Conservation (phyloP, 345 rosid species). For the Odontarrhena argentea region DNA sequence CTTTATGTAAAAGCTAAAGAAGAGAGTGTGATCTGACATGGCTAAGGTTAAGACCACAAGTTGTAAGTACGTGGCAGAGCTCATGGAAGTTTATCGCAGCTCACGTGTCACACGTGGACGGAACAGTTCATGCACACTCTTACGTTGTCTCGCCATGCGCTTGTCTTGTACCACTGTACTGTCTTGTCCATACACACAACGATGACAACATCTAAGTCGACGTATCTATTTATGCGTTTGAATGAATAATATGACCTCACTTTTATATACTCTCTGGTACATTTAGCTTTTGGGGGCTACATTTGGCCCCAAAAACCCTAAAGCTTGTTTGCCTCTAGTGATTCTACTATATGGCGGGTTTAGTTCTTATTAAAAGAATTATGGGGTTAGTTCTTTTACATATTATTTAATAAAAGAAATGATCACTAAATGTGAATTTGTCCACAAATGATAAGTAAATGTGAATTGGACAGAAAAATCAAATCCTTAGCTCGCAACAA, state of each 20-base stretch:
- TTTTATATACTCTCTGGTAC: no score
- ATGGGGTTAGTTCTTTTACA: no score
- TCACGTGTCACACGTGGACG: slow-evolving; percentile 38
- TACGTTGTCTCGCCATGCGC: slow-evolving; percentile 41
- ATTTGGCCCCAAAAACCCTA: no score
- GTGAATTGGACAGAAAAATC: no score
- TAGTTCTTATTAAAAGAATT: no score
- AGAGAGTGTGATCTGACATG: slow-evolving; percentile 39
- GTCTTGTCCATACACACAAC: slow-evolving; percentile 7
- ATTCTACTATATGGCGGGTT: no score
- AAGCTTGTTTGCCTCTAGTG: no score
- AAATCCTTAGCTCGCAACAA: no score
- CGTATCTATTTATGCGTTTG: not conserved
- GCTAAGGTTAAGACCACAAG: slow-evolving; percentile 35
- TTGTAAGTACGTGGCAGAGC: slow-evolving; percentile 39
- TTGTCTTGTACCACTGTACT: not conserved
- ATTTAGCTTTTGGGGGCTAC: no score
- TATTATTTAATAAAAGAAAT: no score
- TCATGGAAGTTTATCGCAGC: slow-evolving; percentile 37
- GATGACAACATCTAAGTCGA: not conserved
- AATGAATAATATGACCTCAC: slow-evolving; percentile 20
- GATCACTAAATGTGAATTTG: no score
- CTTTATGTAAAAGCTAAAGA: slow-evolving; percentile 31
- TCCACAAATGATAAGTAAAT: no score
- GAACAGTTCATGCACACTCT: slow-evolving; percentile 46